phyloP scores from a whole-genome alignment of 2,329 filamentous ascomycete genomes.

The Drechslera avenae region DNA sequence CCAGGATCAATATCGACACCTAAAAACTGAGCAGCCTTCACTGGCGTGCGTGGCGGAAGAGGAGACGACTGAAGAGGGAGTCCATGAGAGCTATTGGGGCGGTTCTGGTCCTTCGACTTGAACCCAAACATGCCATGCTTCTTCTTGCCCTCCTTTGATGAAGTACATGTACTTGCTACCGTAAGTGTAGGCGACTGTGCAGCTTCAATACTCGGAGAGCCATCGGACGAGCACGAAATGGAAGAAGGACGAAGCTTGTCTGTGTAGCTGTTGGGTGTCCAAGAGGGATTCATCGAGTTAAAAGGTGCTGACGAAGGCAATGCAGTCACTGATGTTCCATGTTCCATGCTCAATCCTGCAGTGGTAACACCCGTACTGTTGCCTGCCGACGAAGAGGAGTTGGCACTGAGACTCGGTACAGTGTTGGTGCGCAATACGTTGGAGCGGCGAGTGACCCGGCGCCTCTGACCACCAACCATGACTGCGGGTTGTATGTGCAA shows the following conservation, averaged over 20 bases:
- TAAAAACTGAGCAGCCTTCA: slow-evolving; percentile 30
- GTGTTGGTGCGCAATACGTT: slow-evolving; percentile 22
- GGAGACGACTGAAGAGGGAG: slow-evolving; percentile 14
- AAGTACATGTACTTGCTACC: slow-evolving; percentile 2
- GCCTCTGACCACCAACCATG: slow-evolving; percentile 23
- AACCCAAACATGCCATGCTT: slow-evolving; percentile 24
- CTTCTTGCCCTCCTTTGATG: slow-evolving; percentile 16
- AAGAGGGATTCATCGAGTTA: slow-evolving; percentile 9
- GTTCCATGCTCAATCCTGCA: background rate
- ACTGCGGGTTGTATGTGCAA: slow-evolving; percentile 10
- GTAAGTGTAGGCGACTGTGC: slow-evolving; percentile 9
- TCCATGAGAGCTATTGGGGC: slow-evolving; percentile 9
- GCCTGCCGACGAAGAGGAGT: slow-evolving; percentile 6
- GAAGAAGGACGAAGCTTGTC: background rate
- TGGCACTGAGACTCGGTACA: slow-evolving; percentile 15
- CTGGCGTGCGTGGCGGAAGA: slow-evolving; percentile 26
- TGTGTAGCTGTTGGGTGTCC: slow-evolving; percentile 3
- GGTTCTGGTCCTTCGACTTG: slow-evolving; percentile 19
- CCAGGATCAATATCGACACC: slow-evolving; percentile 13
- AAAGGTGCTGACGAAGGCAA: slow-evolving; percentile 1
- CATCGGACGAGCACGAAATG: background rate
- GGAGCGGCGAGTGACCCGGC: slow-evolving; percentile 26
- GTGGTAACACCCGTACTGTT: slow-evolving; percentile 2
- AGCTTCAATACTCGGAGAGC: background rate
- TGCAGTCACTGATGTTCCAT: background rate